These are phyloP conservation scores for Cercospora sp. DNA, from an alignment of 2,329 filamentous ascomycete species.

Conservation along the genomic window DNA sequence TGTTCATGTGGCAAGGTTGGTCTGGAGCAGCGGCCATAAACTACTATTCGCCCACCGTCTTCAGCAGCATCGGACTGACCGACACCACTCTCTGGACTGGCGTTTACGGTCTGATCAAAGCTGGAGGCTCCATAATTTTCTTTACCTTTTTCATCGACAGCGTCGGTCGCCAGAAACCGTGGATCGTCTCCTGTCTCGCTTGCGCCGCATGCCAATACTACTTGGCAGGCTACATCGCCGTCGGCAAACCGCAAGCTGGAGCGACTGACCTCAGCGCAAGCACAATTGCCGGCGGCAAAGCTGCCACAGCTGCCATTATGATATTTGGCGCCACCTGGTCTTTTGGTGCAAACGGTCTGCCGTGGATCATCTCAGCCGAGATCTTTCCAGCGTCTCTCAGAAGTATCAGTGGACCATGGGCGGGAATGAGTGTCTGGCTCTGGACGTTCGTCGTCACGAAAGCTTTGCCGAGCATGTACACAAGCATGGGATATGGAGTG, in stretches of 20 bases:
- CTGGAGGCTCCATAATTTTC: constrained; percentile 41
- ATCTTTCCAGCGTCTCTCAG: constrained; percentile 46
- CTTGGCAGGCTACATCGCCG: constrained; percentile 41
- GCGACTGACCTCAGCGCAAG: constrained; percentile 35
- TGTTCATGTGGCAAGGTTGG: constrained; percentile 44
- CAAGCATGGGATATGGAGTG: constrained; percentile 43
- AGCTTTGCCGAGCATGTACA: constrained; percentile 45
- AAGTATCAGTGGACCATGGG: constrained; percentile 43
- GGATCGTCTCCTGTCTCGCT: constrained; percentile 41
- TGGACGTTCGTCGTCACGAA: constrained; percentile 46
- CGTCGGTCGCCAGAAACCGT: constrained; percentile 42
- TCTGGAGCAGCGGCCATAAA: constrained; percentile 42
- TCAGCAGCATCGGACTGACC: constrained; percentile 40
- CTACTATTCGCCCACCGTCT: constrained; percentile 43
- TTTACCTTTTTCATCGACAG: constrained; percentile 43
- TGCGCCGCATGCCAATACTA: constrained; percentile 44
- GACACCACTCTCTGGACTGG: constrained; percentile 43
- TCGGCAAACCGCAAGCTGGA: constrained; percentile 38
- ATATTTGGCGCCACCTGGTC: constrained; percentile 45
- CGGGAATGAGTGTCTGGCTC: constrained; percentile 39
- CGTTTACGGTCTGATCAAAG: constrained; percentile 43
- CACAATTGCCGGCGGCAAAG: constrained; percentile 43
- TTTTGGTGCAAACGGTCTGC: constrained; percentile 45
- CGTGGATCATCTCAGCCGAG: constrained; percentile 49
- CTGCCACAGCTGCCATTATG: constrained; percentile 45